These are phyloP conservation scores for Yarrowia galli DNA, from an alignment of 1,139 yeast genomes.

Conservation along the genomic window DNA sequence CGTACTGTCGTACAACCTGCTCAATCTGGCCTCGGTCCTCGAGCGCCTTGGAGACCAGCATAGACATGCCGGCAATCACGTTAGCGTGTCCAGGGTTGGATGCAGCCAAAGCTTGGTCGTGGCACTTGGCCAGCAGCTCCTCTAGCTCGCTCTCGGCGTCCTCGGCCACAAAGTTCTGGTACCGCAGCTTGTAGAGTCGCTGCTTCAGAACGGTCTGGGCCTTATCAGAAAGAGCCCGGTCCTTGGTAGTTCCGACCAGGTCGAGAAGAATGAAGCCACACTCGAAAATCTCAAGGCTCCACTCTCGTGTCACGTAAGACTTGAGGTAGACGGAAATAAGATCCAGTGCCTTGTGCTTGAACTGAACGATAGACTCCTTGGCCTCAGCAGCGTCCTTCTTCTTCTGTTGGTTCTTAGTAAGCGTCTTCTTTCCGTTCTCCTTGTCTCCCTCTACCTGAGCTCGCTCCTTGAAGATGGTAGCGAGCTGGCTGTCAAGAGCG, in stretches of 20 bases:
- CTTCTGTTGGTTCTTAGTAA: constrained; percentile 46
- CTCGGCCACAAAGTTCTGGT: constrained; percentile 41
- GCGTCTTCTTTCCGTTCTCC: constrained; percentile 42
- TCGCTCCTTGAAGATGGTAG: constrained; percentile 81
- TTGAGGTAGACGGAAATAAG: constrained; percentile 69
- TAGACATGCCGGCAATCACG: constrained; percentile 43
- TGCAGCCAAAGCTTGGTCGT: constrained; percentile 55
- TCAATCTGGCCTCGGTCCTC: constrained; percentile 42
- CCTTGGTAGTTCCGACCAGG: constrained; percentile 69
- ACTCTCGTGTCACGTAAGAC: constrained; percentile 52
- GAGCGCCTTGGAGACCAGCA: constrained; percentile 67
- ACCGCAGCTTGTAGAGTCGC: constrained; percentile 60
- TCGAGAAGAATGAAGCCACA: constrained; percentile 25
- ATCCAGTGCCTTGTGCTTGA: constrained; percentile 81
- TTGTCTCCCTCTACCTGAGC: constrained; percentile 40
- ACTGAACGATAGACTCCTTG: constrained; percentile 75
- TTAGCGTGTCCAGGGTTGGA: constrained; percentile 57
- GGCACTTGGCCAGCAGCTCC: constrained; percentile 48
- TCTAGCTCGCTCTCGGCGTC: constrained; percentile 41
- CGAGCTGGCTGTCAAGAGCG: constrained; percentile 86
- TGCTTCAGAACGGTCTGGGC: constrained; percentile 74
- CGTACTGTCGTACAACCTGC: constrained; percentile 63
- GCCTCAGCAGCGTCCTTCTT: constrained; percentile 78
- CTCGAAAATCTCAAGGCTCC: constrained; percentile 34
- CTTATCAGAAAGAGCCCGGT: constrained; percentile 72